Evolutionary conservation across 257 asterid genomes (phyloP), one percentile per base, ranked within the genome.

Genomic region (Forsythia suspensa): DNA sequence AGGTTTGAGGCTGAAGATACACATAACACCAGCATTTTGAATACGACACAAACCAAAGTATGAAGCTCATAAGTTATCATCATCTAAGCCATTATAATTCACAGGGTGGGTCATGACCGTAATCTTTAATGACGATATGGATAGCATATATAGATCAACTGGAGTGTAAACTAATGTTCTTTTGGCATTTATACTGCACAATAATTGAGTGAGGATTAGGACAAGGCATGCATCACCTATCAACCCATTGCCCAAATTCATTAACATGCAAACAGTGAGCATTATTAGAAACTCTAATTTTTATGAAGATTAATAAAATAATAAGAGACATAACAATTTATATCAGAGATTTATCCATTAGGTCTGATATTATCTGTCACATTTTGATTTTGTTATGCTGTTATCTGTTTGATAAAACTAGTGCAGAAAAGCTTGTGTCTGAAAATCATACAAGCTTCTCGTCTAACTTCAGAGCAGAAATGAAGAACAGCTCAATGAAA

Each of bases 21-120:
- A 29, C 16, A 6, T 37, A 20, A 46, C 9, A 34, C 16, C 15
- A 40, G n/a, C 46, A 41, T 67, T 12, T 3, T 36, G 38, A 21
- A 66, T 24, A 57, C 8, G 13, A 51, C 42, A 55, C 7, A 37
- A 36, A 15, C 21, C 51, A 29, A 24, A 76, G 2, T 44, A 36
- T 36, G 16, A 46, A 21, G 37, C 46, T 41, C 21, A 3, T 46
- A 67, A 41, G 13, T 63, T 20, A 21, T 77, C 13, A 55, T 13
- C 39, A 77, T n/a, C 18, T 15, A 61, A 66, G 70, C 42, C 75
- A 73, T 36, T 43, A 59, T 8, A 73, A 51, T 72, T 29, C 65
- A 73, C 51, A 70, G 57, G 78, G 71, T 76, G 16, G 73, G 36
- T 24, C 46, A 52, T 66, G 66, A 10, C 72, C 48, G 44, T 24